Evolutionary conservation across 176 grass and related monocot species (phyloP).

Genomic region (Musa acuminata): DNA sequence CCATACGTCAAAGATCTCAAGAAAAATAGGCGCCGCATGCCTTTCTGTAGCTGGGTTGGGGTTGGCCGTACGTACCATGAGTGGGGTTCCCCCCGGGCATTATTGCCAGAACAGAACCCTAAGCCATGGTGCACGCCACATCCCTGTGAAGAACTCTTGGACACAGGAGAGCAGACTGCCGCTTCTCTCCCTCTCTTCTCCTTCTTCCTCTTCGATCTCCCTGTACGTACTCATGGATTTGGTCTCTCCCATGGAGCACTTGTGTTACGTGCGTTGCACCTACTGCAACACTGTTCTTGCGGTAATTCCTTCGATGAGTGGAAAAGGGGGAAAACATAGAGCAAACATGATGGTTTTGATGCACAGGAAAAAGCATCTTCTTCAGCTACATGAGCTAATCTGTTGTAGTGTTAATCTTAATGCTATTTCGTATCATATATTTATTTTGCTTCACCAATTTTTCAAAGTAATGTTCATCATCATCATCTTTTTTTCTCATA

Average conservation of each 20-base stretch:
- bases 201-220: not conserved
- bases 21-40: not conserved
- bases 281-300: slow-evolving; percentile 87
- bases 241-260: slow-evolving; percentile 60
- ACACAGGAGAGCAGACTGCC: not conserved
- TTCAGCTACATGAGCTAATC: too few species aligned
- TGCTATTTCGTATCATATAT: too few species aligned
- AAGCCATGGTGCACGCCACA: slow-evolving; percentile 25
- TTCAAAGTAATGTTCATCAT: too few species aligned
- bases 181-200: not conserved
- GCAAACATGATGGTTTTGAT: slow-evolving; percentile 1
- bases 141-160: not conserved
- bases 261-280: slow-evolving; percentile 89
- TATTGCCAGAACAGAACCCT: slow-evolving; percentile 88
- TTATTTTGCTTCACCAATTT: too few species aligned
- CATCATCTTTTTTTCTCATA: too few species aligned
- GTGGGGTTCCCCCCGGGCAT: slow-evolving; percentile 43
- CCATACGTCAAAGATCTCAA: not conserved
- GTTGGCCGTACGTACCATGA: slow-evolving; percentile 38
- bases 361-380: too few species aligned
- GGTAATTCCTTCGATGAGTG: slow-evolving; percentile 46
- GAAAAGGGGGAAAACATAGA: not conserved
- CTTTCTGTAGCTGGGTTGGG: not conserved
- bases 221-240: slow-evolving; percentile 48
- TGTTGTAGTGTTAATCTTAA: too few species aligned